Evolutionary conservation across 2,329 filamentous ascomycete genomes (phyloP).

Genomic region (Aspergillus thermomutatus): DNA sequence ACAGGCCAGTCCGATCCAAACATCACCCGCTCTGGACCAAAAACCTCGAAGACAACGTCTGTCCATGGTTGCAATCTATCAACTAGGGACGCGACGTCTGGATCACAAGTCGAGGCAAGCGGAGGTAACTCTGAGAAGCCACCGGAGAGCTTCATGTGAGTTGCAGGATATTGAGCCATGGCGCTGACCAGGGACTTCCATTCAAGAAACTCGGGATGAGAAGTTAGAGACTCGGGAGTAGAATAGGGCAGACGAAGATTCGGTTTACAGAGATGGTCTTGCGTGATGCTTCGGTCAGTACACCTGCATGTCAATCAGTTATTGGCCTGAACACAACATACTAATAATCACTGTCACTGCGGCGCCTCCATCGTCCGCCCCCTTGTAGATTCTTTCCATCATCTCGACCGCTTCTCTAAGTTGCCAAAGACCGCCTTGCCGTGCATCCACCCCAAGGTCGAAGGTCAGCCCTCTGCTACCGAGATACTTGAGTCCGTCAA

Average conservation of each 20-base stretch:
- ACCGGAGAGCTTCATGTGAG: slow-evolving; percentile 93
- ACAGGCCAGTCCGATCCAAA: slow-evolving; percentile 95
- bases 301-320: not conserved
- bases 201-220: slow-evolving; percentile 57
- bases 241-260: slow-evolving; percentile 59
- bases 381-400: slow-evolving; percentile 64
- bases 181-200: slow-evolving; percentile 69
- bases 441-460: slow-evolving; percentile 79
- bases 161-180: slow-evolving; percentile 61
- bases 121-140: slow-evolving; percentile 73
- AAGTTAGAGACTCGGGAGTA: slow-evolving; percentile 41
- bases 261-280: slow-evolving; percentile 89
- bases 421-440: slow-evolving; percentile 71
- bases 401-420: slow-evolving; percentile 68
- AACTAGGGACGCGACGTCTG: slow-evolving; percentile 40
- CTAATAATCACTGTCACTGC: slow-evolving; percentile 67
- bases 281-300: slow-evolving; percentile 2
- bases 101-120: slow-evolving; percentile 22
- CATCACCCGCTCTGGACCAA: slow-evolving; percentile 72
- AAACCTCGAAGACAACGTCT: slow-evolving; percentile 66
- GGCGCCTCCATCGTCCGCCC: slow-evolving; percentile 48
- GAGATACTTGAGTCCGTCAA: slow-evolving; percentile 63
- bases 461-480: slow-evolving; percentile 66
- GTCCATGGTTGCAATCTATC: slow-evolving; percentile 67
- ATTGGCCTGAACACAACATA: slow-evolving; percentile 16